A percentile compares a stretch with the other conserved stretches of the same genome.
Conservation (phyloP, 2,329 filamentous ascomycete genomes). For the Aureobasidium musti region DNA sequence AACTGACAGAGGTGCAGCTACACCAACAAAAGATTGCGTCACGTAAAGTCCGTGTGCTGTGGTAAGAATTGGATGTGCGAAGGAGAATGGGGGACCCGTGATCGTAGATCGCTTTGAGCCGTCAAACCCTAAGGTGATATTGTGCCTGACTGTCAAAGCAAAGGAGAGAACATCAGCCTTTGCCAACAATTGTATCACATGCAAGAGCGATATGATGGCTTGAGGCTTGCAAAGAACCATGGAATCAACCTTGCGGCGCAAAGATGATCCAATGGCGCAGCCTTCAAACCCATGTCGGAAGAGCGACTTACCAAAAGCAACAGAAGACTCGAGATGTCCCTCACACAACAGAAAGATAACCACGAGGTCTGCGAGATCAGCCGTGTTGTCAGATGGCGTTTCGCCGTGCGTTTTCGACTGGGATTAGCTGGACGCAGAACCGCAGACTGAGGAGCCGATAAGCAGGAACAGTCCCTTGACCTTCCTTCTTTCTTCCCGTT, state of each 20-base stretch:
- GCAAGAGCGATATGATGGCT: slow-evolving; percentile 8
- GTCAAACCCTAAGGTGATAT: slow-evolving; percentile 12
- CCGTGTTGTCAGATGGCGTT: slow-evolving; percentile 18
- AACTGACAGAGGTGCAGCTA: slow-evolving; percentile 18
- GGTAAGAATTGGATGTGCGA: slow-evolving; percentile 3
- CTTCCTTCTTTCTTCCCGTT: slow-evolving; percentile 21
- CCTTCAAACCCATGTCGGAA: slow-evolving; percentile 8
- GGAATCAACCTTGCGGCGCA: slow-evolving; percentile 1
- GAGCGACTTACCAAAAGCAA: slow-evolving; percentile 13
- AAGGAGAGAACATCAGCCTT: slow-evolving; percentile 9
- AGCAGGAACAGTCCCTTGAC: slow-evolving; percentile 16
- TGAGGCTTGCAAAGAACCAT: slow-evolving; percentile 7
- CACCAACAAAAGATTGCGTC: slow-evolving; percentile 21
- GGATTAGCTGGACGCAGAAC: slow-evolving; percentile 18
- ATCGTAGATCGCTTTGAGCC: slow-evolving; percentile 14
- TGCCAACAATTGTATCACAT: background rate
- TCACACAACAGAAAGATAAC: slow-evolving; percentile 24
- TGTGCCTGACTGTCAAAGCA: slow-evolving; percentile 11
- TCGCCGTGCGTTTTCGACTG: slow-evolving; percentile 15
- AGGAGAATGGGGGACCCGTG: slow-evolving; percentile 21
- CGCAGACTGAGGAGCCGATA: slow-evolving; percentile 29
- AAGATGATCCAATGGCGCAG: background rate
- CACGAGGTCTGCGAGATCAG: background rate
- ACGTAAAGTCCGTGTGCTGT: slow-evolving; percentile 4
- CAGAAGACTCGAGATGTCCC: slow-evolving; percentile 1